Conservation (phyloP, 2,329 filamentous ascomycete species). For the Fusarium sp. region DNA sequence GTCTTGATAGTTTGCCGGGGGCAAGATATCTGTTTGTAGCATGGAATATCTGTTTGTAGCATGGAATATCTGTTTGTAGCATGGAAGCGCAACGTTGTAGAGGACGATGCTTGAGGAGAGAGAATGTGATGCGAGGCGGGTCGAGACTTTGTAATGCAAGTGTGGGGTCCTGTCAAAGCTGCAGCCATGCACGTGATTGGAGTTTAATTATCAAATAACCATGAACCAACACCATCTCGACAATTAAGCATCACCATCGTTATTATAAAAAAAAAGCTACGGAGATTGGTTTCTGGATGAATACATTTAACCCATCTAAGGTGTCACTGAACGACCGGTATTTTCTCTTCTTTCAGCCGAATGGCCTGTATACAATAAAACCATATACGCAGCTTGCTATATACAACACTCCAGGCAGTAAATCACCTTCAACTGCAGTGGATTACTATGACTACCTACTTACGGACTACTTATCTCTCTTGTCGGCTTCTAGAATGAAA, state of each 20-base stretch:
- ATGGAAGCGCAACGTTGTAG: constrained; percentile 44
- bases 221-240: too few relatives aligned
- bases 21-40: constrained; percentile 35
- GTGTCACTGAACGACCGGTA: too few relatives aligned
- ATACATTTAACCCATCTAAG: too few relatives aligned
- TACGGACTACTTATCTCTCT: constrained; percentile 11
- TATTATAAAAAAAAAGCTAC: too few relatives aligned
- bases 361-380: too few relatives aligned
- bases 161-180: constrained; percentile 7
- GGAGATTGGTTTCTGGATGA: too few relatives aligned
- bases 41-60: too few relatives aligned
- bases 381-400: too few relatives aligned
- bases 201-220: too few relatives aligned
- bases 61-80: constrained; percentile 40
- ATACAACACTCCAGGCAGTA: neutral
- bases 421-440: constrained; percentile 5
- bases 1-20: neutral
- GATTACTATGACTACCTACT: too few relatives aligned
- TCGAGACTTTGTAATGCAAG: neutral
- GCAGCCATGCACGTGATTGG: constrained; percentile 21
- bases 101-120: constrained; percentile 34
- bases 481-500: constrained; percentile 47
- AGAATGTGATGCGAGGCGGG: constrained; percentile 8
- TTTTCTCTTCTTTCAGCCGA: too few relatives aligned
- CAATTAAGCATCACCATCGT: too few relatives aligned